Evolutionary conservation across 805 yeast genomes (phyloP), one percentile per base, ranked within the genome.

Genomic region (Yamadazyma tumulicola): DNA sequence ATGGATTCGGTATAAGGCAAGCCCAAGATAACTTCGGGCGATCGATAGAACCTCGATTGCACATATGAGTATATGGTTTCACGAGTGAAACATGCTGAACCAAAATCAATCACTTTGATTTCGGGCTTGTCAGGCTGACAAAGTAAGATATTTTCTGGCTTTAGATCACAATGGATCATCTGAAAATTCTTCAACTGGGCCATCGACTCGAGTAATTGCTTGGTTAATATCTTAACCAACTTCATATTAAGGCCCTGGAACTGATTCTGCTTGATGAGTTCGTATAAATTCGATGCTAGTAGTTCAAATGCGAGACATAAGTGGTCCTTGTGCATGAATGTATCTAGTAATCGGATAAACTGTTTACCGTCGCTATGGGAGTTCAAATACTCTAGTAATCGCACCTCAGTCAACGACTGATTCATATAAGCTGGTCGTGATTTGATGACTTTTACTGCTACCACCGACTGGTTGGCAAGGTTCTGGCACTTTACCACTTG

Each of bases 401-500:
- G 75, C 4, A 89, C 96, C 54, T 93, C 99, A 36, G 91, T 84
- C 48, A 91, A 70, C 29, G 95, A 83, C 60, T 94, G 98, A 53
- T 86, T 88, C 56, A 88, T 69, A 52, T 83, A 89, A 7, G 94
- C 96, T 4, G 95, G 86, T 53, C 84, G 84, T 22, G 95, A 83
- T 56, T 91, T 93, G 39, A 93, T 85, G 28, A 93, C 94, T 60
- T 93, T 93, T 23, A 93, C 94, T 1, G 98, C 98, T 17, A 89
- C 85, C 14, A 91, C 76, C 42, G 86, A 91, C 53, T 87, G 93
- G 29, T 88, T 85, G 25, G 73, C 56, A 52, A 83, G 64, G 48
- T 79, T 75, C 55, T 86, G 95, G 61, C 97, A 91, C 61, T 91
- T 93, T 26, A 89, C 94, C 30, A 93, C 99, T 62, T 93, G 97